Evolutionary conservation across 352 stramenopile species (phyloP), one percentile per base, ranked within the genome.

Genomic region (Globisporangium nodosum): DNA sequence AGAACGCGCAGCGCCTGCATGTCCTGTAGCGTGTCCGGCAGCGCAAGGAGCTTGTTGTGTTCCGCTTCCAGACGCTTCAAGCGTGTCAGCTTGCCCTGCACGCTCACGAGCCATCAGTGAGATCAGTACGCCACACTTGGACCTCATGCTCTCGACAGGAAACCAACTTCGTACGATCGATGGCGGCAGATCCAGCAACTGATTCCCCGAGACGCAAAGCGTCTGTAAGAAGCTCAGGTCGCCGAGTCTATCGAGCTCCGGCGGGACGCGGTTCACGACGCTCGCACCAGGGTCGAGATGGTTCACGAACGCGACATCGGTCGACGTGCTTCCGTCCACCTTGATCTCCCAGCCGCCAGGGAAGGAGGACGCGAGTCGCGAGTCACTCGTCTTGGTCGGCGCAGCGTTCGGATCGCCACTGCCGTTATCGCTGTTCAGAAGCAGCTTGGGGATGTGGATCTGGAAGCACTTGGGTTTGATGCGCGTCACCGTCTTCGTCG

Each of bases 1-100:
- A 88, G 21, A 3, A 71, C 76, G 50, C 78, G 51, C 0, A 92
- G 74, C 5, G 63, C 54, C 30, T 73, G 52, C 7, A 92, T 55
- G 9, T 77, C 59, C 3, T 88, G 65, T 5, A 92, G 71, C 0
- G 66, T 64, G 42, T 88, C 76, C 1, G 82, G 82, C 16, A 92
- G 65, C 30, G 51, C 40, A n/a, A 77, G 40, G 2, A 92, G 31
- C 24, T 81, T 76, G 61, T 92, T 92, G 65, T 92, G 78, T 20
- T 90, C 80, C 2, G 70, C 73, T 56, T 90, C 76, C 8, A 92
- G 58, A 7, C 66, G 67, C 63, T 86, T 78, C 15, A 92, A 57
- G 0, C 70, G 68, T 31, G 78, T 69, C 20, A 90, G 68, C 40
- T 79, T 73, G 21, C 74, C 78, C 81, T 88, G 20, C 35, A 31